phyloP scores from a whole-genome alignment of 179 eudicot genomes.

The Monotropa hypopitys region DNA sequence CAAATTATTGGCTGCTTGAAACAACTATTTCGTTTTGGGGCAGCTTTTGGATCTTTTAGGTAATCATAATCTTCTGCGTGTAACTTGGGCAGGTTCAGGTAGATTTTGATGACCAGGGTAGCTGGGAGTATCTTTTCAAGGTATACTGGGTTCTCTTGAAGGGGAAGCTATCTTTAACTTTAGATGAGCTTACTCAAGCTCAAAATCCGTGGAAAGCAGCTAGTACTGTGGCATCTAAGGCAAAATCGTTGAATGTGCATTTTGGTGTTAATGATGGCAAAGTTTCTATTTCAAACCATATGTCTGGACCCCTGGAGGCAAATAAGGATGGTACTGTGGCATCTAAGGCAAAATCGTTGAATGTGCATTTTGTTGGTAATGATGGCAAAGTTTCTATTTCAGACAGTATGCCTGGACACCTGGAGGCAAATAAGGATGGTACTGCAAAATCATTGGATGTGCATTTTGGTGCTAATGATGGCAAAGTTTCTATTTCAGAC shows the following conservation, averaged over 20 bases:
- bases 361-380: constrained; percentile 18
- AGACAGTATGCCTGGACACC: constrained; percentile 13
- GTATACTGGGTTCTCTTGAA: constrained; percentile 76
- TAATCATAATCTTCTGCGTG: background rate
- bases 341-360: constrained; percentile 20
- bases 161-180: constrained; percentile 47
- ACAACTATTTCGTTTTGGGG: background rate
- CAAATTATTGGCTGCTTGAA: background rate
- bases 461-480: constrained; percentile 19
- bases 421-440: constrained; percentile 30
- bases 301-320: constrained; percentile 26
- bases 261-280: constrained; percentile 22
- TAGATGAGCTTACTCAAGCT: constrained; percentile 55
- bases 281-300: constrained; percentile 10
- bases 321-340: constrained; percentile 20
- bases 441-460: constrained; percentile 20
- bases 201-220: constrained; percentile 46
- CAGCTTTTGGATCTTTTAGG: background rate
- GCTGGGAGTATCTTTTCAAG: constrained; percentile 95
- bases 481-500: constrained; percentile 15
- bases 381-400: constrained; percentile 19
- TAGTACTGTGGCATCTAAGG: constrained; percentile 17
- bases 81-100: constrained; percentile 49
- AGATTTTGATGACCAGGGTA: constrained; percentile 71
- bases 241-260: constrained; percentile 17